Evolutionary conservation across 1,284 basidiomycete species (phyloP).

Genomic region (Vanrija humicola): DNA sequence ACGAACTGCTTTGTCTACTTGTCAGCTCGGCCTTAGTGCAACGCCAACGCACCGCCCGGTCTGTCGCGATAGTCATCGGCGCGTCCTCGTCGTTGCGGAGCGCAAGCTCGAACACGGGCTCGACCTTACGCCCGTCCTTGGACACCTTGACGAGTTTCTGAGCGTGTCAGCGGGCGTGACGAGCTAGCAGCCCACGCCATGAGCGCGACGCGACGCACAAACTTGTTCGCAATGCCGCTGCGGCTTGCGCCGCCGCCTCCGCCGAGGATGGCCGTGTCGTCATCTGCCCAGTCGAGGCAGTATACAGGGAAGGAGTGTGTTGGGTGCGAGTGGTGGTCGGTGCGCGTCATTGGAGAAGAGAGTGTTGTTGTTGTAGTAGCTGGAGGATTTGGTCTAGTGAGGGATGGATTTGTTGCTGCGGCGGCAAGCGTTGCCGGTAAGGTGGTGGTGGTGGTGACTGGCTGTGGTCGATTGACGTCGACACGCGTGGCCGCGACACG

Average conservation of each 20-base stretch:
- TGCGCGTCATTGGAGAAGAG: constrained; percentile 59
- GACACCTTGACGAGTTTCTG: constrained; percentile 61
- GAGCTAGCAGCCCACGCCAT: background rate
- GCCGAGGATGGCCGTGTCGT: constrained; percentile 72
- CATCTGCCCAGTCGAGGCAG: constrained; percentile 73
- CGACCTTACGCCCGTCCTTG: constrained; percentile 57
- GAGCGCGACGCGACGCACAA: constrained; percentile 56
- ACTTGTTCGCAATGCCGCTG: constrained; percentile 87
- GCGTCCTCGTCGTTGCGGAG: constrained; percentile 78
- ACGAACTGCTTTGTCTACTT: constrained; percentile 53
- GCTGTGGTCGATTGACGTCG: too few relatives aligned
- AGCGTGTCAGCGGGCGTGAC: background rate
- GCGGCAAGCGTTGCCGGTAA: too few relatives aligned
- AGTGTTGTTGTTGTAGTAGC: too few relatives aligned
- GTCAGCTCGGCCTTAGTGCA: background rate
- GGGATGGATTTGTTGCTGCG: too few relatives aligned
- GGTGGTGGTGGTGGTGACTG: too few relatives aligned
- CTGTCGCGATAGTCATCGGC: constrained; percentile 84
- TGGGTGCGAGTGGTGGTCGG: constrained; percentile 69
- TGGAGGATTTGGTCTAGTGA: too few relatives aligned
- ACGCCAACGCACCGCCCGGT: constrained; percentile 55
- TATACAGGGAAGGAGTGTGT: constrained; percentile 79
- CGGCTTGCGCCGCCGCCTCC: constrained; percentile 77
- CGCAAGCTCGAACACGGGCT: constrained; percentile 64
- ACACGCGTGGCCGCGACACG: too few relatives aligned